phyloP scores from a whole-genome alignment of 2,329 filamentous ascomycete species.

The Lasiodiplodia sp. region DNA sequence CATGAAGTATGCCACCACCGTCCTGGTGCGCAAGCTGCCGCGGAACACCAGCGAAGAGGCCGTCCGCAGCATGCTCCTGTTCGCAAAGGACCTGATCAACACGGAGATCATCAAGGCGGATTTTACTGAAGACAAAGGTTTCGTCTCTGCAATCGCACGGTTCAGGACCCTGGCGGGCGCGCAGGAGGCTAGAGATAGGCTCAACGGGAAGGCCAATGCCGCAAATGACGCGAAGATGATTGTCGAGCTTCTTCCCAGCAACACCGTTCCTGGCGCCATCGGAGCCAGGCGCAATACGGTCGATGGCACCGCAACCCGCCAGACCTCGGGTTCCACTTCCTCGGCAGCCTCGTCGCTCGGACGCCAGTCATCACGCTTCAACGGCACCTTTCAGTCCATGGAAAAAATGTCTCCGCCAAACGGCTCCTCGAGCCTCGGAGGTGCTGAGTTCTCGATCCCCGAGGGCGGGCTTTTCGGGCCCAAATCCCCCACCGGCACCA shows the following conservation, averaged over 20 bases:
- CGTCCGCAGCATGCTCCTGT: constrained; percentile 69
- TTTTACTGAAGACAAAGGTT: constrained; percentile 64
- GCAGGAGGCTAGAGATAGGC: constrained; percentile 64
- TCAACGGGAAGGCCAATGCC: constrained; percentile 69
- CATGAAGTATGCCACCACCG: constrained; percentile 38
- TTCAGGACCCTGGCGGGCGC: constrained; percentile 66
- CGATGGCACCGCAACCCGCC: constrained; percentile 55
- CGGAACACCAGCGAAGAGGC: constrained; percentile 65
- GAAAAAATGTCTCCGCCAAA: constrained; percentile 70
- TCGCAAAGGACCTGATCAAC: constrained; percentile 68
- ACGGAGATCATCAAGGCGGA: constrained; percentile 62
- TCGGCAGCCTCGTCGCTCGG: constrained; percentile 52
- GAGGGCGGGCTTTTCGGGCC: constrained; percentile 72
- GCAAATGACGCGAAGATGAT: constrained; percentile 66
- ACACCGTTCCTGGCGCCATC: constrained; percentile 38
- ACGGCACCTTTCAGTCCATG: constrained; percentile 66
- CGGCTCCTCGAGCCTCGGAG: constrained; percentile 59
- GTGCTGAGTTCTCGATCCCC: constrained; percentile 66
- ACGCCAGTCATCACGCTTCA: constrained; percentile 67
- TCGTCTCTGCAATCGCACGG: constrained; percentile 64
- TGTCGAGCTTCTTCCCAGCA: constrained; percentile 57
- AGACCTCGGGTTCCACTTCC: constrained; percentile 55
- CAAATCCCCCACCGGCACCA: constrained; percentile 74
- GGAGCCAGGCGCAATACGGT: constrained; percentile 63
- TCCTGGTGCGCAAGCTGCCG: constrained; percentile 67